Percentiles rank a stretch among this genome's conserved stretches.
These are phyloP conservation scores for Pyrus hybrid DNA, from an alignment of 331 rosid genomes.

Conservation along the genomic window DNA sequence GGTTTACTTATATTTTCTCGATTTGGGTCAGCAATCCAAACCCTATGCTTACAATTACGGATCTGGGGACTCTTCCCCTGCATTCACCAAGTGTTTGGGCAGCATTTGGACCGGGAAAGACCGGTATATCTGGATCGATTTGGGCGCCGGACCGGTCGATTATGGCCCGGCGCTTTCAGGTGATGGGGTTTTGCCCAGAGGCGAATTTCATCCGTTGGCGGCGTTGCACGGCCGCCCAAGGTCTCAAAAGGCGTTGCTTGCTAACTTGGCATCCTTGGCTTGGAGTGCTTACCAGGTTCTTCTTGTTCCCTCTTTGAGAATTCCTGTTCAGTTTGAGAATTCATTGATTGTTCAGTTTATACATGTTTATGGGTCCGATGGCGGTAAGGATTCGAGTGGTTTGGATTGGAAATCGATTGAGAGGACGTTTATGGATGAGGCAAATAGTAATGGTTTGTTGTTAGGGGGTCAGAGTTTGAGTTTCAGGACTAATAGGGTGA, in stretches of 20 bases:
- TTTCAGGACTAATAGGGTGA: slow-evolving; percentile 43
- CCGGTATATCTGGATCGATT: slow-evolving; percentile 79
- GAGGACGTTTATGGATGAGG: slow-evolving; percentile 54
- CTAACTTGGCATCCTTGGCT: slow-evolving; percentile 64
- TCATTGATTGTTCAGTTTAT: slow-evolving; percentile 61
- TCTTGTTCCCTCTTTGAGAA: slow-evolving; percentile 79
- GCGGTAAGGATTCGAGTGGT: slow-evolving; percentile 27
- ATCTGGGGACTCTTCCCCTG: slow-evolving; percentile 73
- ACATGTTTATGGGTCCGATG: slow-evolving; percentile 48
- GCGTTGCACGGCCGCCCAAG: slow-evolving; percentile 67
- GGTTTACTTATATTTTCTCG: slow-evolving; percentile 60
- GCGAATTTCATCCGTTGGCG: slow-evolving; percentile 86
- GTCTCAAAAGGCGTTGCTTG: slow-evolving; percentile 52
- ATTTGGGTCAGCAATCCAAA: slow-evolving; percentile 43
- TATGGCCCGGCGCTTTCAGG: slow-evolving; percentile 91
- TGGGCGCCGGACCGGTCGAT: slow-evolving; percentile 87
- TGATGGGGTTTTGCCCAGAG: slow-evolving; percentile 72
- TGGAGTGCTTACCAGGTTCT: slow-evolving; percentile 82
- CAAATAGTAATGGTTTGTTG: slow-evolving; percentile 43
- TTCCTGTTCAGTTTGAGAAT: slow-evolving; percentile 71
- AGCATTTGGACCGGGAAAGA: slow-evolving; percentile 62
- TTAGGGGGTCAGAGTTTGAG: slow-evolving; percentile 60
- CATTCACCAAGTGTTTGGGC: slow-evolving; percentile 60
- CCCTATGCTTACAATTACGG: slow-evolving; percentile 74
- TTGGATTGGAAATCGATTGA: slow-evolving; percentile 67